Evolutionary conservation across 2,329 filamentous ascomycete genomes (phyloP).

Genomic region (Pseudogymnoascus sp.): DNA sequence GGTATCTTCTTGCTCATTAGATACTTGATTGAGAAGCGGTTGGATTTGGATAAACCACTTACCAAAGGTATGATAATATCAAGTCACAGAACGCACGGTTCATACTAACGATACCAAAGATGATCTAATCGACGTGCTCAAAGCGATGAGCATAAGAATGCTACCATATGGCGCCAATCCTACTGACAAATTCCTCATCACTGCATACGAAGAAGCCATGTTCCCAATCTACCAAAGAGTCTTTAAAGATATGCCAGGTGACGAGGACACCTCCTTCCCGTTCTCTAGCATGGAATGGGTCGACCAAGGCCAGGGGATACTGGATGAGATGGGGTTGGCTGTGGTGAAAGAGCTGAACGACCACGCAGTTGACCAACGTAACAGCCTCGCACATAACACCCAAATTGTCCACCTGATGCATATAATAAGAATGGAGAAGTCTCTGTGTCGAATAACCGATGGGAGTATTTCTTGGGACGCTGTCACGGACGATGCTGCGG

Average conservation of each 20-base stretch:
- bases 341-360: slow-evolving; percentile 15
- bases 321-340: slow-evolving; percentile 35
- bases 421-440: neutral
- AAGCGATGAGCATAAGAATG: slow-evolving; percentile 4
- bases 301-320: slow-evolving; percentile 17
- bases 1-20: slow-evolving; percentile 49
- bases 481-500: neutral
- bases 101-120: slow-evolving; percentile 23
- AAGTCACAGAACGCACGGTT: neutral
- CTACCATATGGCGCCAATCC: neutral
- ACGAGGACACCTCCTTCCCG: neutral
- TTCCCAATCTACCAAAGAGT: slow-evolving; percentile 20
- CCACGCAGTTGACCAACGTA: neutral
- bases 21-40: slow-evolving; percentile 47
- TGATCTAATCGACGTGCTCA: slow-evolving; percentile 14
- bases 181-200: slow-evolving; percentile 12
- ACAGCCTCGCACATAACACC: neutral
- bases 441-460: neutral
- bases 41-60: slow-evolving; percentile 37
- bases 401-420: neutral
- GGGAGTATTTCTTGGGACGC: neutral
- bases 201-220: slow-evolving; percentile 29
- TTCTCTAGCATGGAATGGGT: neutral
- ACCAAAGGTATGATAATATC: slow-evolving; percentile 31
- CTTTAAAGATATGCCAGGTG: neutral